Base-by-base conservation (phyloP, 805 yeast species). In the Yamadazyma takamatsuzukensis region DNA sequence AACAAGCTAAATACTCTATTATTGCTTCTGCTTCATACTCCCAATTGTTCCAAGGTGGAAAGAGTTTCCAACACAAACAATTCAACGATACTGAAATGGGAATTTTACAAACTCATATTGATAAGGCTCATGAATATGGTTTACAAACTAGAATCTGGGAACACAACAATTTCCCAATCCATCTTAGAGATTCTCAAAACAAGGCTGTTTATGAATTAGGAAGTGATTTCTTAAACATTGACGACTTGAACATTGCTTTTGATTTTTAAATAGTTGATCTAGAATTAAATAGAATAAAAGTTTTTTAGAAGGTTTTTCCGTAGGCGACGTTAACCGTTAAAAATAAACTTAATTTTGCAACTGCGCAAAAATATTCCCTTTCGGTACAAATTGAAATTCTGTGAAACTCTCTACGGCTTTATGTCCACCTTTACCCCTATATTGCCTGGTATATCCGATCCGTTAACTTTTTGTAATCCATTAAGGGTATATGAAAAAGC, bases 81-180 rank as follows among this genome's bases (percentile, higher is more conserved):
- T 54, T 76, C 27, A 54, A 51, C 19, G 40, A 38, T 1, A 47
- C 47, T 1, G 76, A 74, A 39, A 37, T 47, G 28, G 37, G 30
- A 1, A 44, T 26, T 11, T 43, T 73, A 18, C 41, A 43, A 15
- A 18, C 37, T 3, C 41, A 40, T 18, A 51, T 74, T 14, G 53
- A 55, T 8, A 29, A 35, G 12, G 80, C 83, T 2, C 85, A 80
- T 44, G 45, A 53, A 3, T 37, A 56, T 27, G 74, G 75, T 6
- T 46, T 81, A 23, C 63, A 67, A 41, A 73, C 85, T 0, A 61
- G 90, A 37, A 59, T 81, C 18, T 83, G 89, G 89, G 89, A 78
- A 15, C 77, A 76, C 8, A 79, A 84, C 2, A 63, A 64, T 33
- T 81, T 85, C 84, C 88, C 89, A 3, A 50, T 53, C 3, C 42